A percentile compares a stretch with the other conserved stretches of the same genome.
Conservation (phyloP, 371 early-diverging fungal species). For the Mortierella sp. region DNA sequence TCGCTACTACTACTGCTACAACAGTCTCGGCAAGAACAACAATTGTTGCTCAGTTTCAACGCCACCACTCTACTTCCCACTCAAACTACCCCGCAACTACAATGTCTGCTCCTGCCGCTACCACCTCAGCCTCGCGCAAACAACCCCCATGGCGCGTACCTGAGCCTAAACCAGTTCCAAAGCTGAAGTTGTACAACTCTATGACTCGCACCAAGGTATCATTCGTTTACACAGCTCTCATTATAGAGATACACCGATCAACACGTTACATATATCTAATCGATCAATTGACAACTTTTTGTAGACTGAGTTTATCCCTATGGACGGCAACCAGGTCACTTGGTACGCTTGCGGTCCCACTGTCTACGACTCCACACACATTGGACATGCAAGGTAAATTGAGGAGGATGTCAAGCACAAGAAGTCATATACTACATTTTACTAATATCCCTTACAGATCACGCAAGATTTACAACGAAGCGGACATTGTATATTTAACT, state of each 20-base stretch:
- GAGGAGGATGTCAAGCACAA: neutral
- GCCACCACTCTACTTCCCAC: conserved; percentile 22
- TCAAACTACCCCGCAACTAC: neutral
- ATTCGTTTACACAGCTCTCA: neutral
- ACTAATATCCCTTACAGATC: conserved; percentile 2
- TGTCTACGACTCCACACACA: conserved; percentile 98
- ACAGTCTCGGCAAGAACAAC: neutral
- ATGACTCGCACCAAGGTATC: conserved; percentile 61
- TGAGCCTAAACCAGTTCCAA: conserved; percentile 55
- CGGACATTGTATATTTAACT: conserved; percentile 18
- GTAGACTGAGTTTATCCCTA: conserved; percentile 91
- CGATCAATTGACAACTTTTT: neutral
- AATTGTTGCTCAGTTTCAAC: conserved; percentile 5
- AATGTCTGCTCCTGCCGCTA: conserved; percentile 26
- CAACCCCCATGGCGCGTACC: conserved; percentile 57
- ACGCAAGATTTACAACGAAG: conserved; percentile 8
- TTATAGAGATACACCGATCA: neutral
- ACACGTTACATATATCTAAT: neutral
- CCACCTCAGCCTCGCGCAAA: conserved; percentile 35
- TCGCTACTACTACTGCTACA: neutral
- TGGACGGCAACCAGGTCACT: conserved; percentile 81
- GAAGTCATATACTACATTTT: no score
- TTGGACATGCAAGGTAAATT: conserved; percentile 95
- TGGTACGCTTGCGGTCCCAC: conserved; percentile 99
- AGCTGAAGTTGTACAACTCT: conserved; percentile 66